These are phyloP conservation scores for Galium porrigens DNA, from an alignment of 305 asterid species.

Conservation along the genomic window DNA sequence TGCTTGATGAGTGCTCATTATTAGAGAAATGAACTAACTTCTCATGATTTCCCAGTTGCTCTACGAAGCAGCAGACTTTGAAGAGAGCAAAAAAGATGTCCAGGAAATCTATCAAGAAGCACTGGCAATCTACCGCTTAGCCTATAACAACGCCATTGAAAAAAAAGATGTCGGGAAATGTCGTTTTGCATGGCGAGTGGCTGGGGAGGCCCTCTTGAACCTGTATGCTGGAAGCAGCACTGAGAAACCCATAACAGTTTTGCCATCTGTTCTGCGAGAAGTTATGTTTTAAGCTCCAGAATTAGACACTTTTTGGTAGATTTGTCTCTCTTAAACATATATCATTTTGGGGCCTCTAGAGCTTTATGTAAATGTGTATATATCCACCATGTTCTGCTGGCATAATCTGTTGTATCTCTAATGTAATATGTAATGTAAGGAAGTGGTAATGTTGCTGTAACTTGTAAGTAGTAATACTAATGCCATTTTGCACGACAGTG, in stretches of 20 bases:
- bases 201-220: slow-evolving; percentile 36
- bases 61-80: slow-evolving; percentile 46
- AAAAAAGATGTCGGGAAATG: slow-evolving; percentile 24
- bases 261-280: slow-evolving; percentile 19
- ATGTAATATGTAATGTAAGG: not conserved
- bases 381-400: not conserved
- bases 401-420: not conserved
- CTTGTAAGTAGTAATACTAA: no score
- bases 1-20: not conserved
- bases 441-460: no score
- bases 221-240: slow-evolving; percentile 14
- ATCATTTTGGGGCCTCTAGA: not conserved
- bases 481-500: no score
- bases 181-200: slow-evolving; percentile 63
- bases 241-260: slow-evolving; percentile 13
- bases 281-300: slow-evolving; percentile 8
- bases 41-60: slow-evolving; percentile 32
- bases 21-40: not conserved
- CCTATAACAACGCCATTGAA: slow-evolving; percentile 30
- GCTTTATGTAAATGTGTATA: not conserved
- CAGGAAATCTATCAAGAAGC: slow-evolving; percentile 39
- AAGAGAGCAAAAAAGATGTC: slow-evolving; percentile 27
- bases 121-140: slow-evolving; percentile 41
- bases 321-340: no score
- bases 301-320: no score